A percentile compares a stretch with the other conserved stretches of the same genome.
These are phyloP conservation scores for Licmophora abbreviata DNA, from an alignment of 108 stramenopile species.

Conservation along the genomic window DNA sequence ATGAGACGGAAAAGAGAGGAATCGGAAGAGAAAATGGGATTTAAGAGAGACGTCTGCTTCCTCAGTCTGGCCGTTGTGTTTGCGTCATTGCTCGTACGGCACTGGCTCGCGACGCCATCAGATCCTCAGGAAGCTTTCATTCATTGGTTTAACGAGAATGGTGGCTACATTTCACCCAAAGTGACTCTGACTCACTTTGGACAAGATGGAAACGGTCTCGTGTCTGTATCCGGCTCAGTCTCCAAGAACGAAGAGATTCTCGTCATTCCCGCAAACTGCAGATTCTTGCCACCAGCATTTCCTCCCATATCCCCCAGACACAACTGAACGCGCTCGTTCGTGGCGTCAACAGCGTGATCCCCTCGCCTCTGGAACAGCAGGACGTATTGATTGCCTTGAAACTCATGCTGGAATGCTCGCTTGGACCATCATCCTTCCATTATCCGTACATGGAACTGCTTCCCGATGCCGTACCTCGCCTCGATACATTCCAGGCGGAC, in stretches of 20 bases:
- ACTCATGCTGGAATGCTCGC: conserved; percentile 10
- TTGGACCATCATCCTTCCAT: background rate
- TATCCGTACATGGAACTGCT: conserved; percentile 8
- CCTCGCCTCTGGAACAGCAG: conserved; percentile 6
- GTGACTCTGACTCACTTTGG: background rate
- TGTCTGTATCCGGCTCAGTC: background rate
- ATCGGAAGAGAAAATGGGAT: too few relatives aligned
- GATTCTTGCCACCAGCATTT: background rate
- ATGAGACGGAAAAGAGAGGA: too few relatives aligned
- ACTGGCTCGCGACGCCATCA: too few relatives aligned
- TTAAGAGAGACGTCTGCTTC: too few relatives aligned
- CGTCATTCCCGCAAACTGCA: background rate
- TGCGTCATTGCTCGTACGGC: too few relatives aligned
- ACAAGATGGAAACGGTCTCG: background rate
- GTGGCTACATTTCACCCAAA: background rate
- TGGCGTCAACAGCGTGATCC: background rate
- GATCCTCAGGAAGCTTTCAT: too few relatives aligned
- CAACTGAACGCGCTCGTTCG: background rate
- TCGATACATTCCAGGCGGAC: conserved; percentile 5
- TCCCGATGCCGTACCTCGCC: conserved; percentile 7
- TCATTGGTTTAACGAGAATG: background rate
- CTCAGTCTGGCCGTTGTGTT: too few relatives aligned
- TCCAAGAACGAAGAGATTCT: background rate
- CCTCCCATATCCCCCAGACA: too few relatives aligned
- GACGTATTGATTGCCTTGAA: conserved; percentile 9